A percentile compares a stretch with the other conserved stretches of the same genome.
Evolutionary conservation across 352 stramenopile species (phyloP).

Genomic region (Thraustochytrium striatum): DNA sequence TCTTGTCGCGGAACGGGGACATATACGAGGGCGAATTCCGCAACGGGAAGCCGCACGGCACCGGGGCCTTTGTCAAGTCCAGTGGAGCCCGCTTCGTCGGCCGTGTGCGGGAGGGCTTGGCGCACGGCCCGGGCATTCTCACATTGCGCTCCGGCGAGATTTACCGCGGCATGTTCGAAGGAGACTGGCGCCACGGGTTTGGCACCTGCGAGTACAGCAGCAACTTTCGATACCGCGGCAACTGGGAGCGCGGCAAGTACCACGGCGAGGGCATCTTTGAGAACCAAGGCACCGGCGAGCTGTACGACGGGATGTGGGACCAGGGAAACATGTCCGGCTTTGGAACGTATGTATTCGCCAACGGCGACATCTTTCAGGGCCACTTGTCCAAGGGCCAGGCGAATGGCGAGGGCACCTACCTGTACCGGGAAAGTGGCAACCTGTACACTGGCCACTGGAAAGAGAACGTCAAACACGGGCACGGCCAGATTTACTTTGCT

Average conservation of each 20-base stretch:
- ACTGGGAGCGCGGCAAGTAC: conserved; percentile 1
- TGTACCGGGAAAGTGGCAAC: conserved; percentile 72
- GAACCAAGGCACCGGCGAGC: conserved; percentile 9
- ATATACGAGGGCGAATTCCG: conserved; percentile 7
- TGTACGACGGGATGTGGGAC: conserved; percentile 74
- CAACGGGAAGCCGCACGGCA: conserved; percentile 1
- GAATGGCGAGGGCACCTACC: conserved; percentile 52
- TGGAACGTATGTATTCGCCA: conserved; percentile 75
- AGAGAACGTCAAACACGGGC: conserved; percentile 63
- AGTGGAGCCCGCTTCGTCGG: conserved; percentile 25
- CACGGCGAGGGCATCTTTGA: conserved; percentile 15
- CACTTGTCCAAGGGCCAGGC: conserved; percentile 63
- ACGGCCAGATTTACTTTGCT: conserved; percentile 41
- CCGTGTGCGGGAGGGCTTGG: background rate
- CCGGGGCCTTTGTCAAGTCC: background rate
- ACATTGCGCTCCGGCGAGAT: background rate
- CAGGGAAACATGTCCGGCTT: conserved; percentile 76
- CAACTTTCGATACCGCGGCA: background rate
- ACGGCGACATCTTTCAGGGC: conserved; percentile 72
- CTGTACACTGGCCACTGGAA: conserved; percentile 67
- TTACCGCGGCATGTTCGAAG: conserved; percentile 16
- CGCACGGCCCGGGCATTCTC: conserved; percentile 10
- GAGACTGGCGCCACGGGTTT: conserved; percentile 22
- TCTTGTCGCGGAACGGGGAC: conserved; percentile 1
- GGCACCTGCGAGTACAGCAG: background rate